phyloP scores from a whole-genome alignment of 2,329 filamentous ascomycete genomes.

The Fusarium circinatum region DNA sequence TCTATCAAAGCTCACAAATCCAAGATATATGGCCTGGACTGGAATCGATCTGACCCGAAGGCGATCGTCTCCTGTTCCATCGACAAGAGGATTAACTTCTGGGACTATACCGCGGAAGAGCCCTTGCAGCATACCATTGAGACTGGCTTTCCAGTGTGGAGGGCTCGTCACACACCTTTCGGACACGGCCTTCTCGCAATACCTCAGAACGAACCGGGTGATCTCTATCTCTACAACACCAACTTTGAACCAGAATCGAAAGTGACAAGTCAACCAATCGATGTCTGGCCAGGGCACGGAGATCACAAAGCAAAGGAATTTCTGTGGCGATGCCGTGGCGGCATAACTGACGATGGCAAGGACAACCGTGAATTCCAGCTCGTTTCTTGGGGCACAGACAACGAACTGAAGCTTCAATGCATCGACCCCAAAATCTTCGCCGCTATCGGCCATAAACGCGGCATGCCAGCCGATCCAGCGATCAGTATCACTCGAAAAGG shows the following conservation, averaged over 20 bases:
- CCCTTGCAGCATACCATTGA: constrained; percentile 79
- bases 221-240: constrained; percentile 85
- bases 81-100: constrained; percentile 92
- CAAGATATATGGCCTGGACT: constrained; percentile 95
- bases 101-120: constrained; percentile 77
- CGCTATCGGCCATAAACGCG: constrained; percentile 78
- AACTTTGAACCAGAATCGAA: constrained; percentile 60
- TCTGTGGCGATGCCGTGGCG: constrained; percentile 83
- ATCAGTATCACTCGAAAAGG: constrained; percentile 83
- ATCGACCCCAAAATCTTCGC: constrained; percentile 72
- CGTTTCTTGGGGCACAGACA: constrained; percentile 92
- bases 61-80: constrained; percentile 88
- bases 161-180: constrained; percentile 91
- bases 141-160: constrained; percentile 89
- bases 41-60: constrained; percentile 81
- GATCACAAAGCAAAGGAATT: constrained; percentile 87
- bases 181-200: constrained; percentile 87
- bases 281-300: constrained; percentile 69
- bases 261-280: constrained; percentile 59
- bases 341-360: constrained; percentile 70
- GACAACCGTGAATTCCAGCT: constrained; percentile 92
- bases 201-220: constrained; percentile 88
- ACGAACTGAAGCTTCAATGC: constrained; percentile 81
- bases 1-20: constrained; percentile 90
- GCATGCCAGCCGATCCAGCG: constrained; percentile 69